A percentile compares a stretch with the other conserved stretches of the same genome.
Evolutionary conservation across 257 asterid genomes (phyloP).

Genomic region (Plantago elongata): DNA sequence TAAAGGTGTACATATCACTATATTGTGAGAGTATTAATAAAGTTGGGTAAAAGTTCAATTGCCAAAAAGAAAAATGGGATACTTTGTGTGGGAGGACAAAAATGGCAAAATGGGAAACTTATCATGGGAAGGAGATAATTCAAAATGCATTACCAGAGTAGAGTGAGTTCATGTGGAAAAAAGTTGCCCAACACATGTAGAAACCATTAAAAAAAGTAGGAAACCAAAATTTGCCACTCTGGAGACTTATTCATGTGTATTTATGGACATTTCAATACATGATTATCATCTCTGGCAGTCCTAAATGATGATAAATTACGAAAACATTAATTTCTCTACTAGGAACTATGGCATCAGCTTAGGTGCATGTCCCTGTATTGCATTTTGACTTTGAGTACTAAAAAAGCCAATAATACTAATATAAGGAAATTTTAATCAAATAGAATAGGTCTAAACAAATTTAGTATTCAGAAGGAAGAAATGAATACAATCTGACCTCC

Average conservation of each 20-base stretch:
- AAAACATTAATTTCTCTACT: slow-evolving; percentile 2
- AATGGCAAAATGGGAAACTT: no score
- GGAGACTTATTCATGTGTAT: not conserved
- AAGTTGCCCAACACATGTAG: no score
- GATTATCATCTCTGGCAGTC: not conserved
- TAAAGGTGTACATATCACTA: no score
- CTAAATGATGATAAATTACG: not conserved
- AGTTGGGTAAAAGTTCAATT: no score
- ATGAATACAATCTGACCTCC: slow-evolving; percentile 64
- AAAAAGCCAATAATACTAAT: not conserved
- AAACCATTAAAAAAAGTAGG: not conserved
- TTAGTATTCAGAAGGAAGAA: slow-evolving; percentile 4
- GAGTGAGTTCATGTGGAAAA: no score
- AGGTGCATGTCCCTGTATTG: not conserved
- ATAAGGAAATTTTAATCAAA: slow-evolving; percentile 5
- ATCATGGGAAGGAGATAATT: no score
- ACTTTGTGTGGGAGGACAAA: no score
- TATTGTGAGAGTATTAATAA: no score
- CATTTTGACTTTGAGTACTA: slow-evolving; percentile 10
- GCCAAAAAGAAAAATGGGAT: no score
- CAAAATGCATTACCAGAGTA: no score
- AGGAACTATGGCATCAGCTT: not conserved
- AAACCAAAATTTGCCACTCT: no score
- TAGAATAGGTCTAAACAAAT: not conserved
- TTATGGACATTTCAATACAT: no score